A percentile compares a stretch with the other conserved stretches of the same genome.
phyloP scores from a whole-genome alignment of 148 eudicot genomes.

The Silene conica region DNA sequence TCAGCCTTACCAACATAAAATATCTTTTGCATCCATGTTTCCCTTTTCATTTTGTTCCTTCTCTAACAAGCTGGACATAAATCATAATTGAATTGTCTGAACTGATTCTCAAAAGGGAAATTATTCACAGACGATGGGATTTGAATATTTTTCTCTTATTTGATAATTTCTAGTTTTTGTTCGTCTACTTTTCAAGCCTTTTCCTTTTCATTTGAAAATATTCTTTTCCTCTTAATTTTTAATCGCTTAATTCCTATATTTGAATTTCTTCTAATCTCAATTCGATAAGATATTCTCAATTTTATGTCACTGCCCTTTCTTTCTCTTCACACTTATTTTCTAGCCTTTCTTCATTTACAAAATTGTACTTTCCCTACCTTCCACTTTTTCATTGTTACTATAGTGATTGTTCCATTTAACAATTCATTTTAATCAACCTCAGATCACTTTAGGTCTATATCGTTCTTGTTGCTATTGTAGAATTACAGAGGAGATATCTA shows the following conservation, averaged over 20 bases:
- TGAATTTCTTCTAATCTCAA: not conserved
- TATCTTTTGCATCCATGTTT: not conserved
- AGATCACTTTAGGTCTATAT: not conserved
- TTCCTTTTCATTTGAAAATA: too few relatives aligned
- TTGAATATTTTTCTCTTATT: too few relatives aligned
- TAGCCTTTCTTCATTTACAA: not conserved
- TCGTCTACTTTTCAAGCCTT: too few relatives aligned
- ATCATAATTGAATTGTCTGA: not conserved
- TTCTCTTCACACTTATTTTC: too few relatives aligned
- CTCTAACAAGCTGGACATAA: slow-evolving; percentile 2
- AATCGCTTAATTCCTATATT: not conserved
- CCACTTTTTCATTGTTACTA: not conserved
- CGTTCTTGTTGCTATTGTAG: not conserved
- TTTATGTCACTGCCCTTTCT: too few relatives aligned
- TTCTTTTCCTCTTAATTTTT: not conserved
- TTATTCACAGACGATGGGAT: too few relatives aligned
- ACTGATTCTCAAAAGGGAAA: too few relatives aligned
- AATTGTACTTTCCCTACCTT: not conserved
- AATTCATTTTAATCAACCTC: not conserved
- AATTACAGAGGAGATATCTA: not conserved
- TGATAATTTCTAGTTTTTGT: too few relatives aligned
- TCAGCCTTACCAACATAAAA: not conserved
- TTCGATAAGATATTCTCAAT: too few relatives aligned
- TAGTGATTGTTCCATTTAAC: not conserved
- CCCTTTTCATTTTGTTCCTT: not conserved